Evolutionary conservation across 2,329 filamentous ascomycete species (phyloP).

Genomic region (Plectosphaerella cucumerina): DNA sequence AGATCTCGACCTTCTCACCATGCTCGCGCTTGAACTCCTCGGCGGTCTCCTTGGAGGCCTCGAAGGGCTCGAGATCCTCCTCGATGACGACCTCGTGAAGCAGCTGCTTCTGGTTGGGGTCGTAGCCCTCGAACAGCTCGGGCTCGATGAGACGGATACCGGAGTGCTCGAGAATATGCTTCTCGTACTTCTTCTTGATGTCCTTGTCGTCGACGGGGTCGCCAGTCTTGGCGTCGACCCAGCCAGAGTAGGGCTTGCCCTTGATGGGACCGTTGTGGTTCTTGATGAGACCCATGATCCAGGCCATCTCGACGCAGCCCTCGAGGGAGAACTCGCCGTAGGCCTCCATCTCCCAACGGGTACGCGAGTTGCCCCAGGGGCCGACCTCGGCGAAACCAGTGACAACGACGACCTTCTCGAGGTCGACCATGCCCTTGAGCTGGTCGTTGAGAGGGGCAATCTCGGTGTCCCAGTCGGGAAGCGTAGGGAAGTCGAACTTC

Average conservation of each 20-base stretch:
- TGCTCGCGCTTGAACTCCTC: constrained; percentile 97
- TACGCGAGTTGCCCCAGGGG: constrained; percentile 97
- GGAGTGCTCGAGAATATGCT: constrained; percentile 90
- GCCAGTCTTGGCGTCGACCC: constrained; percentile 90
- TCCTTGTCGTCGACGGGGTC: constrained; percentile 98
- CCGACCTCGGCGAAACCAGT: constrained; percentile 95
- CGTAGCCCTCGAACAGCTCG: constrained; percentile 93
- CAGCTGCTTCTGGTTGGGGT: constrained; percentile 97
- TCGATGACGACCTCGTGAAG: constrained; percentile 97
- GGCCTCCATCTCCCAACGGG: constrained; percentile 99
- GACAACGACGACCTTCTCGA: constrained; percentile 96
- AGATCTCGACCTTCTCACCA: constrained; percentile 95
- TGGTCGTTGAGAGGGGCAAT: constrained; percentile 82
- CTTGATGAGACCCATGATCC: constrained; percentile 99
- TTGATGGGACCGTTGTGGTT: constrained; percentile 96
- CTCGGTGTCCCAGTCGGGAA: constrained; percentile 89
- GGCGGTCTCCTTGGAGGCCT: constrained; percentile 94
- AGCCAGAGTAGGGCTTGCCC: constrained; percentile 93
- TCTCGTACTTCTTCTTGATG: constrained; percentile 96
- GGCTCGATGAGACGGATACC: constrained; percentile 98
- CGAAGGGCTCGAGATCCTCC: constrained; percentile 94
- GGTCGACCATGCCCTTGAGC: constrained; percentile 96
- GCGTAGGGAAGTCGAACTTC: constrained; percentile 89
- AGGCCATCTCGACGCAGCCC: constrained; percentile 98
- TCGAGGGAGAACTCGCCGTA: constrained; percentile 95